These are phyloP conservation scores for Penicillium goetzii DNA, from an alignment of 495 filamentous ascomycete species.

Conservation along the genomic window DNA sequence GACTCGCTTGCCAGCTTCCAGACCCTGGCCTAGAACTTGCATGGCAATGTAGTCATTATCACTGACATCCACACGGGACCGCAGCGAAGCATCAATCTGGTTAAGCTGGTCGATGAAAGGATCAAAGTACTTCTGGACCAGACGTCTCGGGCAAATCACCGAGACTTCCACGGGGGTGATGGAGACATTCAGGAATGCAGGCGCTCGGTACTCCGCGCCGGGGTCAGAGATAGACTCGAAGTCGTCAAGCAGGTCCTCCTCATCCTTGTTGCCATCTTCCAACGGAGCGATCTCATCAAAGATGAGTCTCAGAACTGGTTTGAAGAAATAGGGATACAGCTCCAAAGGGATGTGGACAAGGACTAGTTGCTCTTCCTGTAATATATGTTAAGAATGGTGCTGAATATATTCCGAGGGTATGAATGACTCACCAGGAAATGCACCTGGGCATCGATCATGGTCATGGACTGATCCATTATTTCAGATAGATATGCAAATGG, in stretches of 20 bases:
- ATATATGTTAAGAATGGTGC: constrained; percentile 1
- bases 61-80: constrained; percentile 69
- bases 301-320: constrained; percentile 82
- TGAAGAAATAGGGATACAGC: constrained; percentile 79
- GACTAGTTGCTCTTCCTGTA: constrained; percentile 84
- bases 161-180: constrained; percentile 93
- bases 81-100: constrained; percentile 32
- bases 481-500: too few relatives aligned
- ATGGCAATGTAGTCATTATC: constrained; percentile 85
- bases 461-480: constrained; percentile 53
- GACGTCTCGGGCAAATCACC: constrained; percentile 77
- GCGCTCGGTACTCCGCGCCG: constrained; percentile 46
- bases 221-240: constrained; percentile 37
- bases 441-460: constrained; percentile 58
- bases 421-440: constrained; percentile 56
- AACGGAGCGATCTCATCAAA: constrained; percentile 60
- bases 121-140: constrained; percentile 72
- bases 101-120: constrained; percentile 61
- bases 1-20: constrained; percentile 92
- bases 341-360: constrained; percentile 89
- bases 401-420: not conserved
- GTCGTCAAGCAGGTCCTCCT: constrained; percentile 26
- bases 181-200: constrained; percentile 90
- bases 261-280: constrained; percentile 27
- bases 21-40: constrained; percentile 81